Conservation (phyloP, 345 rosid genomes). For the Rhodamnia argentea region DNA sequence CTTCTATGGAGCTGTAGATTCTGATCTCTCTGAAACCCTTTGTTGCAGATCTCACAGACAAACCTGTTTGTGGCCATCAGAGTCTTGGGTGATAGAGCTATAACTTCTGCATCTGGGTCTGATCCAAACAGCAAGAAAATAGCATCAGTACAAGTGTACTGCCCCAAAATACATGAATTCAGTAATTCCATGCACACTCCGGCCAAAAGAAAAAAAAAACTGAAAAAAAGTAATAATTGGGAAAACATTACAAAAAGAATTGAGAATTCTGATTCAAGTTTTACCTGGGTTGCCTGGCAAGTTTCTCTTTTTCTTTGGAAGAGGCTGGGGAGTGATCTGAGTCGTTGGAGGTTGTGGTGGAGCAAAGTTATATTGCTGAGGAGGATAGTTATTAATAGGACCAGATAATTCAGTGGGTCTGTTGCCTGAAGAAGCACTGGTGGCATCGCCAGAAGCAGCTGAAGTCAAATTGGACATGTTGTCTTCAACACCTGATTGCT, state of each 20-base stretch:
- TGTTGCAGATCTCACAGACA: slow-evolving; percentile 82
- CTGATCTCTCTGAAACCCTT: slow-evolving; percentile 87
- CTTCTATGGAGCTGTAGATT: slow-evolving; percentile 74
- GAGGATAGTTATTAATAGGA: slow-evolving; percentile 15
- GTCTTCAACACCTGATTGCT: slow-evolving; percentile 30
- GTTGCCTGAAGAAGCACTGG: slow-evolving; percentile 23
- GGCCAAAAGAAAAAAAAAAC: background rate
- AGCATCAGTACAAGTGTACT: background rate
- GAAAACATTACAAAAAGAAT: background rate
- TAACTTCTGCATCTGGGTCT: slow-evolving; percentile 77
- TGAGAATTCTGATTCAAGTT: background rate
- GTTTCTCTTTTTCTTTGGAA: slow-evolving; percentile 66
- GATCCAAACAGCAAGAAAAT: background rate
- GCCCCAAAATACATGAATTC: background rate
- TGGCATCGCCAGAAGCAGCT: background rate
- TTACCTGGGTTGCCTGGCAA: slow-evolving; percentile 93
- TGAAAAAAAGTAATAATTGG: background rate
- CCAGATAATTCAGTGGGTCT: slow-evolving; percentile 30
- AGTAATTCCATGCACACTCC: background rate
- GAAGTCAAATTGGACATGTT: slow-evolving; percentile 89
- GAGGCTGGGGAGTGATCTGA: slow-evolving; percentile 22
- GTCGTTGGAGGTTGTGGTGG: slow-evolving; percentile 15
- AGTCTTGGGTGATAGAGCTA: slow-evolving; percentile 70
- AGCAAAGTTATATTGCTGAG: slow-evolving; percentile 29
- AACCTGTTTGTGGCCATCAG: slow-evolving; percentile 74